A percentile compares a stretch with the other conserved stretches of the same genome.
Evolutionary conservation across 495 filamentous ascomycete species (phyloP).

Genomic region (Xylaria intraflava): DNA sequence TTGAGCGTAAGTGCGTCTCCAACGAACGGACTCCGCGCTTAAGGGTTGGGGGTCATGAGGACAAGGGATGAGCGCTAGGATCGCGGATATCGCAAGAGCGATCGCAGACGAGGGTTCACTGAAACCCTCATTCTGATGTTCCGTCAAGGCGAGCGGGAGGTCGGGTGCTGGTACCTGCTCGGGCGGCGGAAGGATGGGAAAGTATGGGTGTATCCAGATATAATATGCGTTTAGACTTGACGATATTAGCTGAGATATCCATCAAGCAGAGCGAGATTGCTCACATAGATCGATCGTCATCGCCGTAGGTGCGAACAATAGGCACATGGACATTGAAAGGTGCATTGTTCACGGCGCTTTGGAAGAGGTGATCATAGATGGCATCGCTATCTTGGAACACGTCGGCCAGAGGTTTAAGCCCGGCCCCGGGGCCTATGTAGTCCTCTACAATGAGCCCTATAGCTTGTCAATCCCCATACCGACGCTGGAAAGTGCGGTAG

Average conservation of each 20-base stretch:
- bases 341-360: slow-evolving; percentile 16
- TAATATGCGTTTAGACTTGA: slow-evolving; percentile 54
- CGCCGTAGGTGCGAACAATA: slow-evolving; percentile 21
- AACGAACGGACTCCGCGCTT: slow-evolving; percentile 38
- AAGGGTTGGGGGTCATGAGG: slow-evolving; percentile 44
- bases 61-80: slow-evolving; percentile 50
- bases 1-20: slow-evolving; percentile 49
- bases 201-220: slow-evolving; percentile 53
- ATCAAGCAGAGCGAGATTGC: background rate
- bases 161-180: slow-evolving; percentile 37
- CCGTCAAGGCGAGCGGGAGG: slow-evolving; percentile 37
- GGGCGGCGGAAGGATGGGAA: slow-evolving; percentile 53
- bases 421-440: slow-evolving; percentile 28
- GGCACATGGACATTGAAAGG: slow-evolving; percentile 22
- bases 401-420: slow-evolving; percentile 23
- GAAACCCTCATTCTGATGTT: slow-evolving; percentile 38
- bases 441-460: slow-evolving; percentile 22
- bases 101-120: slow-evolving; percentile 46
- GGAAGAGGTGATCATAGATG: slow-evolving; percentile 25
- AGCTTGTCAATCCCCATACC: slow-evolving; percentile 12
- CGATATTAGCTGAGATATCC: slow-evolving; percentile 17
- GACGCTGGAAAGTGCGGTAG: background rate
- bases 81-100: slow-evolving; percentile 49
- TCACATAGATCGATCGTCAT: slow-evolving; percentile 23
- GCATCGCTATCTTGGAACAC: slow-evolving; percentile 25